These are phyloP conservation scores for Sapria himalayana DNA, from an alignment of 345 rosid genomes.

Conservation along the genomic window DNA sequence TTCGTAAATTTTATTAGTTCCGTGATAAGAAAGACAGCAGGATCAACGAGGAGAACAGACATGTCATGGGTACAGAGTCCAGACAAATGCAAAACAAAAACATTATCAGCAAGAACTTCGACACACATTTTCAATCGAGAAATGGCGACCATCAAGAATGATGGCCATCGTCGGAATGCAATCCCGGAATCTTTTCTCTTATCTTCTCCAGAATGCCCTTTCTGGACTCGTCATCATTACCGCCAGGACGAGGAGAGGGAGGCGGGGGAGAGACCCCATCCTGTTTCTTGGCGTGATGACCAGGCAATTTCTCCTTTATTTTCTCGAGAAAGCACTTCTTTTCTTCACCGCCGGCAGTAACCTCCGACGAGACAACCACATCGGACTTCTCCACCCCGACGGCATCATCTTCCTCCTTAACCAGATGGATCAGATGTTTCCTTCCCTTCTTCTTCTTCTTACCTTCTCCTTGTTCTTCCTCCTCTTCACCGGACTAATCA, in stretches of 20 bases:
- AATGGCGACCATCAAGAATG: too few species aligned
- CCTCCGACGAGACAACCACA: slow-evolving; percentile 11
- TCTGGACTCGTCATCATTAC: too few species aligned
- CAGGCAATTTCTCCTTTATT: slow-evolving; percentile 53
- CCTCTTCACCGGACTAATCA: slow-evolving; percentile 13
- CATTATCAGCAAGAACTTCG: too few species aligned
- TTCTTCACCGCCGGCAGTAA: too few species aligned
- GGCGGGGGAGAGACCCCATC: slow-evolving; percentile 6
- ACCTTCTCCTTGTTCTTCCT: slow-evolving; percentile 9
- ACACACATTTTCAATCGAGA: too few species aligned
- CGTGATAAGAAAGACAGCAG: too few species aligned
- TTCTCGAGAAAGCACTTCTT: slow-evolving; percentile 41
- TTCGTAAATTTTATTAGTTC: too few species aligned
- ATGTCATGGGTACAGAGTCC: too few species aligned
- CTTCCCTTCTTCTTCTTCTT: slow-evolving; percentile 23
- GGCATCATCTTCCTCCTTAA: slow-evolving; percentile 11
- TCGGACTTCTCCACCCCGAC: slow-evolving; percentile 6
- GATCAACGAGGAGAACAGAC: neutral
- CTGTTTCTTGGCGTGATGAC: slow-evolving; percentile 14
- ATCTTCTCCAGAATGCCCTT: too few species aligned
- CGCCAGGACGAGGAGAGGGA: neutral
- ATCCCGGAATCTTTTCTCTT: too few species aligned
- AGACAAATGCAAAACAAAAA: too few species aligned
- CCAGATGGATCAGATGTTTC: slow-evolving; percentile 22
- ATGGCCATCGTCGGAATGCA: too few species aligned